Percentiles rank a stretch among this genome's conserved stretches.
phyloP scores from a whole-genome alignment of 2,329 filamentous ascomycete genomes.

The Epichloe gansuensis region DNA sequence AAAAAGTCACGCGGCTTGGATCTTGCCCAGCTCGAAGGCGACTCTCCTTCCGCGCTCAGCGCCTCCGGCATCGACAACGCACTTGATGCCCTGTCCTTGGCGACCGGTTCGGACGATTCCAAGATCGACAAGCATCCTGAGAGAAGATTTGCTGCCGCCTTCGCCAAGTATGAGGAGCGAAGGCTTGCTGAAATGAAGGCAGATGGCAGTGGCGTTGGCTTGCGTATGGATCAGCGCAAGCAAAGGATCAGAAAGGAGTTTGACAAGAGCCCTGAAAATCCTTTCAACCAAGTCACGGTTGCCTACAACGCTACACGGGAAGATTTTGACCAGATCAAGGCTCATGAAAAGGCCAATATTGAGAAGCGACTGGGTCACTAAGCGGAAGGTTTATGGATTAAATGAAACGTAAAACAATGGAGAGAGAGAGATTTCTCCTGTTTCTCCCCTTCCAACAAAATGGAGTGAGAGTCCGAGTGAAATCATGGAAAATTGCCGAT shows the following conservation, averaged over 20 bases:
- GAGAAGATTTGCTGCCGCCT: conserved; percentile 76
- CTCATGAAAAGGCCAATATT: conserved; percentile 58
- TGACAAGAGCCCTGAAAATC: conserved; percentile 87
- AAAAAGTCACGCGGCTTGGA: conserved; percentile 65
- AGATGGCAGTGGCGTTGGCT: conserved; percentile 58
- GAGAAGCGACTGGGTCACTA: conserved; percentile 51
- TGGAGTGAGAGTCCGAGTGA: too few relatives aligned
- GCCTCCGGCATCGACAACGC: conserved; percentile 89
- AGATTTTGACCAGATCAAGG: conserved; percentile 55
- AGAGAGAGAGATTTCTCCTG: too few relatives aligned
- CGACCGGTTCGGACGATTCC: conserved; percentile 37
- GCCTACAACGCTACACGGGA: conserved; percentile 68
- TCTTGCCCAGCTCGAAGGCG: conserved; percentile 60
- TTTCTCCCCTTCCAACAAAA: too few relatives aligned
- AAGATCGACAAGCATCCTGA: conserved; percentile 87
- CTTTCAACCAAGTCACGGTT: conserved; percentile 75
- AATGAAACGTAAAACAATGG: neutral
- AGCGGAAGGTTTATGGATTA: conserved; percentile 1
- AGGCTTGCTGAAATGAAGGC: conserved; percentile 74
- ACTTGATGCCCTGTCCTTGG: conserved; percentile 69
- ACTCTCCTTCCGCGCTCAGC: conserved; percentile 51
- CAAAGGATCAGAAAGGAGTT: conserved; percentile 85
- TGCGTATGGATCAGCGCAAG: conserved; percentile 74
- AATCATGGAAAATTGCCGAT: neutral
- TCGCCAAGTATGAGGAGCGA: conserved; percentile 68